A percentile compares a stretch with the other conserved stretches of the same genome.
Evolutionary conservation across 768 basidiomycete species (phyloP).

Genomic region (Strobilomyces confusus): DNA sequence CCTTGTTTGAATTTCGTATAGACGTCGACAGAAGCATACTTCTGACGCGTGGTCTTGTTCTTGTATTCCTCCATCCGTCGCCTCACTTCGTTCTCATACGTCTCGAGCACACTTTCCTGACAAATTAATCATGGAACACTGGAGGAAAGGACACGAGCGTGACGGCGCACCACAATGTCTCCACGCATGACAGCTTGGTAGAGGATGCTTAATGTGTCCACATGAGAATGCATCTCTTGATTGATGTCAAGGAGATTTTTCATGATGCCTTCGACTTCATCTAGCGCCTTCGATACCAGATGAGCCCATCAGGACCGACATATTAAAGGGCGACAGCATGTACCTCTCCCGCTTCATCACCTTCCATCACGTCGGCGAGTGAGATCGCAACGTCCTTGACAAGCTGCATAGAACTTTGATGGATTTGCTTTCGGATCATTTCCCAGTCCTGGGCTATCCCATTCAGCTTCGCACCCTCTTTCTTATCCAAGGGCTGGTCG

Average conservation of each 20-base stretch:
- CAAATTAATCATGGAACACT: background rate
- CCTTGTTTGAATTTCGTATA: conserved; percentile 62
- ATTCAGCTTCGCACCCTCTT: conserved; percentile 48
- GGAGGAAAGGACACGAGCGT: background rate
- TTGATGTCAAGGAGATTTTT: conserved; percentile 64
- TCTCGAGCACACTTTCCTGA: conserved; percentile 49
- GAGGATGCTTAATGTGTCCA: conserved; percentile 48
- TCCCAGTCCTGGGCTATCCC: conserved; percentile 65
- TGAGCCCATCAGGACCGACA: background rate
- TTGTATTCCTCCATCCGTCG: conserved; percentile 44
- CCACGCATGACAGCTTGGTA: conserved; percentile 53
- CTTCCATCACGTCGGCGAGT: conserved; percentile 60
- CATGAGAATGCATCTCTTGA: conserved; percentile 56
- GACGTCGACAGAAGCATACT: conserved; percentile 59
- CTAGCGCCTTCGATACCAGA: conserved; percentile 41
- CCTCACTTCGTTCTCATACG: conserved; percentile 48
- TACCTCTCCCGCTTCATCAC: conserved; percentile 50
- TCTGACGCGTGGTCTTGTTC: conserved; percentile 69
- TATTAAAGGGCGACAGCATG: conserved; percentile 9
- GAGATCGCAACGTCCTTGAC: conserved; percentile 52
- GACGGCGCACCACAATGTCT: conserved; percentile 52
- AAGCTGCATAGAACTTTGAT: conserved; percentile 40
- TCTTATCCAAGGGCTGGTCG: conserved; percentile 61
- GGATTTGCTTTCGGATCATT: conserved; percentile 46
- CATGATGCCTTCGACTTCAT: conserved; percentile 63